These are phyloP conservation scores for Cryphonectria naterciae DNA, from an alignment of 2,329 filamentous ascomycete species.

Conservation along the genomic window DNA sequence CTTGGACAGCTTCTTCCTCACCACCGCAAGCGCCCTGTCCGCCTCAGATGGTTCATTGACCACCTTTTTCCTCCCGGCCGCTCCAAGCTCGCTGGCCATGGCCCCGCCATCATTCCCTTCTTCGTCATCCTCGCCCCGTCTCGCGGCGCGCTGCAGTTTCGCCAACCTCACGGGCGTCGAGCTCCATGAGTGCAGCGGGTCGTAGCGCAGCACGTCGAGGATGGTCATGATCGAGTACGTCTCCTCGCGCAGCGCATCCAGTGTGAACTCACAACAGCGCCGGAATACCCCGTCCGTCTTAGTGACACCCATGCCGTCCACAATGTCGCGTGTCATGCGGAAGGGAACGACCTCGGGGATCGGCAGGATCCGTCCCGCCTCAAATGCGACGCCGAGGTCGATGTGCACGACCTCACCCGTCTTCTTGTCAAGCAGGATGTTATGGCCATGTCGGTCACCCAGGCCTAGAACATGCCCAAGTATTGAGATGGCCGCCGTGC, in stretches of 20 bases:
- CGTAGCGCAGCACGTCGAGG: slow-evolving; percentile 95
- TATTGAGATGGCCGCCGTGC: slow-evolving; percentile 93
- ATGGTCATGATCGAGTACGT: slow-evolving; percentile 98
- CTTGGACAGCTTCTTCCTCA: slow-evolving; percentile 94
- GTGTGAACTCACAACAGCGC: slow-evolving; percentile 96
- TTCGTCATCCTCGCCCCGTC: slow-evolving; percentile 49
- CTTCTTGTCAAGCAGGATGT: slow-evolving; percentile 88
- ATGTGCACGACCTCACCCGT: slow-evolving; percentile 97
- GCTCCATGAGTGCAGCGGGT: slow-evolving; percentile 95
- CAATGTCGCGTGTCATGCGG: slow-evolving; percentile 88
- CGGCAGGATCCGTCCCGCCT: slow-evolving; percentile 91
- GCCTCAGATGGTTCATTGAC: slow-evolving; percentile 73
- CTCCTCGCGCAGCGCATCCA: slow-evolving; percentile 93
- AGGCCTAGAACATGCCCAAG: slow-evolving; percentile 91
- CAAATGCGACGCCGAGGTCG: slow-evolving; percentile 94
- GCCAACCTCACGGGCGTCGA: slow-evolving; percentile 72
- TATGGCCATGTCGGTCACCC: slow-evolving; percentile 93
- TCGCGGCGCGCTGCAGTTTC: slow-evolving; percentile 63
- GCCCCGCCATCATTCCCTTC: slow-evolving; percentile 39
- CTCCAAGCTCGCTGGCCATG: slow-evolving; percentile 42
- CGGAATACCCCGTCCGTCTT: slow-evolving; percentile 96
- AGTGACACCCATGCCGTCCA: slow-evolving; percentile 96
- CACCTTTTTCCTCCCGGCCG: slow-evolving; percentile 43
- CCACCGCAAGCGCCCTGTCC: slow-evolving; percentile 86
- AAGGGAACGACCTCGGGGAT: slow-evolving; percentile 97